Conservation (phyloP, 331 rosid genomes). For the Prunus yedoensis region DNA sequence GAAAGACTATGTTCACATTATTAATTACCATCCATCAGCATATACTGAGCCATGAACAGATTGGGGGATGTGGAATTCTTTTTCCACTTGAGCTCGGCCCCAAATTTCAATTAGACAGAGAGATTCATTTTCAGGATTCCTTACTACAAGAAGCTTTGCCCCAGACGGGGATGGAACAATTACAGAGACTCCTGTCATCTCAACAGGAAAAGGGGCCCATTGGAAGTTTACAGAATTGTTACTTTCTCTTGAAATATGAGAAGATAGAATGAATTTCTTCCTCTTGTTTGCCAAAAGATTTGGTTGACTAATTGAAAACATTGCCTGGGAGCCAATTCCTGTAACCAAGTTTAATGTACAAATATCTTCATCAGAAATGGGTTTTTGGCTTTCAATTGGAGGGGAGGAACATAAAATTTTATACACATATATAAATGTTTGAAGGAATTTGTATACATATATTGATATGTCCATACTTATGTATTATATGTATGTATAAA, state of each 20-base stretch:
- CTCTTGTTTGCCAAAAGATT: constrained; percentile 69
- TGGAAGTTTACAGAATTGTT: constrained; percentile 40
- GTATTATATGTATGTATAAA: background rate
- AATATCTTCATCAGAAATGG: background rate
- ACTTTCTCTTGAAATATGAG: constrained; percentile 48
- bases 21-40: constrained; percentile 72
- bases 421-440: background rate
- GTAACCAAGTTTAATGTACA: constrained; percentile 8
- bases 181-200: constrained; percentile 67
- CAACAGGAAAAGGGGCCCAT: constrained; percentile 88
- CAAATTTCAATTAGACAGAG: constrained; percentile 70
- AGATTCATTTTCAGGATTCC: constrained; percentile 67
- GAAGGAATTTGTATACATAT: too few relatives aligned
- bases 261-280: constrained; percentile 61
- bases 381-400: background rate
- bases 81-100: constrained; percentile 58
- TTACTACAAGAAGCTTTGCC: constrained; percentile 62
- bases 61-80: constrained; percentile 67
- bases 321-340: constrained; percentile 48
- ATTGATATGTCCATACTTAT: background rate
- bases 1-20: background rate
- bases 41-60: constrained; percentile 81
- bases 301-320: constrained; percentile 72
- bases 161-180: constrained; percentile 87
- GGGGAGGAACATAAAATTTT: background rate